Evolutionary conservation across 169 alveolate species (phyloP).

Genomic region (Plasmodium reichenowi): DNA sequence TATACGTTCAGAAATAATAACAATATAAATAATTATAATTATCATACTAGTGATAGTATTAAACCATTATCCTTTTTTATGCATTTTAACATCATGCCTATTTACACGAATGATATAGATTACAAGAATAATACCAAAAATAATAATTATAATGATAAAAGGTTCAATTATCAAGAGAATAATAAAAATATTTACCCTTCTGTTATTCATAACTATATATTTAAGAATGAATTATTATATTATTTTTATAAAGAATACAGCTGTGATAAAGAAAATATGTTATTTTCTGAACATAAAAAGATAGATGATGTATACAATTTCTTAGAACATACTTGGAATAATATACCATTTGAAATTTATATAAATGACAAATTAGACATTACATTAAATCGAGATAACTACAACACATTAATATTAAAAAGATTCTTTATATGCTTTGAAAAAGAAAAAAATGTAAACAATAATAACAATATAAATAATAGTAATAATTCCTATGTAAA

Average conservation of each 20-base stretch:
- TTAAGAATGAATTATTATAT: slow-evolving; percentile 5
- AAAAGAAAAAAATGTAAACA: not conserved
- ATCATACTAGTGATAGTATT: too few relatives aligned
- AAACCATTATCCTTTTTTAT: slow-evolving; percentile 1
- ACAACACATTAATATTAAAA: slow-evolving; percentile 20
- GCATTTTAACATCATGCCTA: slow-evolving; percentile 18
- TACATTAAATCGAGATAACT: not conserved
- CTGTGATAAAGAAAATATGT: not conserved
- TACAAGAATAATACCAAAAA: not conserved
- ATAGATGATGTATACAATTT: slow-evolving; percentile 9
- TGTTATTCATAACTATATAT: not conserved
- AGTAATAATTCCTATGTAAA: not conserved
- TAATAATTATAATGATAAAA: not conserved
- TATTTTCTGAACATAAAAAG: slow-evolving; percentile 5
- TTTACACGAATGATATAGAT: not conserved
- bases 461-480: not conserved
- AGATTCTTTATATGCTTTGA: slow-evolving; percentile 28
- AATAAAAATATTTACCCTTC: not conserved
- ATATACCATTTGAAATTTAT: slow-evolving; percentile 5
- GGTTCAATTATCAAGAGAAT: not conserved
- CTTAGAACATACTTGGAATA: slow-evolving; percentile 6
- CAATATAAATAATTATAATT: too few relatives aligned
- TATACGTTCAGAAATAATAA: too few relatives aligned
- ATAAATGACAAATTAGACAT: not conserved
- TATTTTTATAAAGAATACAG: slow-evolving; percentile 20